A percentile compares a stretch with the other conserved stretches of the same genome.
These are phyloP conservation scores for Pulveroboletus sp. DNA, from an alignment of 768 basidiomycete species.

Conservation along the genomic window DNA sequence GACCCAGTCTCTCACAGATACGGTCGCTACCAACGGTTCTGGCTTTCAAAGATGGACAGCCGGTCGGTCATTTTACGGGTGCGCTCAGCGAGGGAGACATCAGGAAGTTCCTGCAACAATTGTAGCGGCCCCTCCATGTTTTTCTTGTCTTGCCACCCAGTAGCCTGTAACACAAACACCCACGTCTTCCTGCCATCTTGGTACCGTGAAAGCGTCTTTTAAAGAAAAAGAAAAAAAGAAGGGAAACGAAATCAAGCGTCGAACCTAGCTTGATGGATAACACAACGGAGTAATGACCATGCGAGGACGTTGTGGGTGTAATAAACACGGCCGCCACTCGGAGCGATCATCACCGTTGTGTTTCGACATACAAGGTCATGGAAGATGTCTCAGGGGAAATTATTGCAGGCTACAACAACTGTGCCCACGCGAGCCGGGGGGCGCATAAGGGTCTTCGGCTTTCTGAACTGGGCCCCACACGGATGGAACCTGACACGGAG, in stretches of 20 bases:
- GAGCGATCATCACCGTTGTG: not conserved
- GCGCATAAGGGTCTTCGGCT: slow-evolving; percentile 89
- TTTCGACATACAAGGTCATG: not conserved
- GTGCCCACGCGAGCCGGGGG: slow-evolving; percentile 47
- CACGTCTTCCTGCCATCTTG: slow-evolving; percentile 1
- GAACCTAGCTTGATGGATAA: slow-evolving; percentile 9
- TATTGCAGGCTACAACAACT: slow-evolving; percentile 62
- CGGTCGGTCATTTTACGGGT: slow-evolving; percentile 59
- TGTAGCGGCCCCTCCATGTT: slow-evolving; percentile 21
- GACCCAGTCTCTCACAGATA: slow-evolving; percentile 41
- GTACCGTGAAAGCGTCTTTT: not conserved
- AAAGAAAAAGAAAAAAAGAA: not conserved
- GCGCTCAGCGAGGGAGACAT: slow-evolving; percentile 45
- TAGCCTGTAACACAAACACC: not conserved
- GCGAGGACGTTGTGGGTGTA: slow-evolving; percentile 8
- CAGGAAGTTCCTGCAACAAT: slow-evolving; percentile 39
- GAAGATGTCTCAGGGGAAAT: slow-evolving; percentile 1
- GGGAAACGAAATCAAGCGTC: not conserved
- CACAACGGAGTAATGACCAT: slow-evolving; percentile 8
- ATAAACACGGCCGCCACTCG: slow-evolving; percentile 8
- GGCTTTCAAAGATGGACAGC: slow-evolving; percentile 64
- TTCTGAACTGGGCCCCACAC: slow-evolving; percentile 96
- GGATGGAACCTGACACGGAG: slow-evolving; percentile 67
- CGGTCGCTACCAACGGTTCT: slow-evolving; percentile 75
- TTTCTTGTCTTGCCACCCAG: not conserved